phyloP scores from a whole-genome alignment of 257 asterid genomes.

The Rauvolfia tetraphylla region DNA sequence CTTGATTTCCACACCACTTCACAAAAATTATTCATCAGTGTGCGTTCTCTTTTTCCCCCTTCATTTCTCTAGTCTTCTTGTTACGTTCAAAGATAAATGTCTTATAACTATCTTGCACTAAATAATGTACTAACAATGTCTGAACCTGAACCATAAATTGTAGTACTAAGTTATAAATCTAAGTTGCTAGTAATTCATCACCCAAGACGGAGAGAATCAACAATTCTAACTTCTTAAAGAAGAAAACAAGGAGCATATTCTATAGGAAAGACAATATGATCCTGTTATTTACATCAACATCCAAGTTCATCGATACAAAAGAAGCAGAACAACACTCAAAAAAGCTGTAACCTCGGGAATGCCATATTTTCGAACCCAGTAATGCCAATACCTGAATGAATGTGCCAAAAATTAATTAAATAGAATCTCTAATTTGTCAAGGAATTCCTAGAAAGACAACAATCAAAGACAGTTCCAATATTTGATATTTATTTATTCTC shows the following conservation, averaged over 20 bases:
- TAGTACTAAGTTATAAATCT: too few species aligned
- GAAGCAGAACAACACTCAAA: neutral
- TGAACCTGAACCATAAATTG: too few species aligned
- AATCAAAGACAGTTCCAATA: neutral
- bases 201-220: neutral
- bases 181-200: too few species aligned
- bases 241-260: constrained; percentile 9
- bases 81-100: too few species aligned
- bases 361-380: neutral
- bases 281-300: constrained; percentile 3
- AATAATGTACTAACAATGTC: too few species aligned
- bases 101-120: too few species aligned
- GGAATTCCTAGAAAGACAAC: neutral
- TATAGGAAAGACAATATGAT: neutral
- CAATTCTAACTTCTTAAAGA: neutral
- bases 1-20: too few species aligned
- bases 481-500: neutral
- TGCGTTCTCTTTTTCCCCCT: too few species aligned
- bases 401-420: constrained; percentile 1
- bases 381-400: constrained; percentile 5
- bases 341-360: constrained; percentile 5
- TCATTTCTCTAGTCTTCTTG: too few species aligned
- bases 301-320: constrained; percentile 4
- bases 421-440: neutral
- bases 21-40: too few species aligned